A percentile compares a stretch with the other conserved stretches of the same genome.
These are phyloP conservation scores for Aquilaria agallochum DNA, from an alignment of 441 rosid genomes.

Conservation along the genomic window DNA sequence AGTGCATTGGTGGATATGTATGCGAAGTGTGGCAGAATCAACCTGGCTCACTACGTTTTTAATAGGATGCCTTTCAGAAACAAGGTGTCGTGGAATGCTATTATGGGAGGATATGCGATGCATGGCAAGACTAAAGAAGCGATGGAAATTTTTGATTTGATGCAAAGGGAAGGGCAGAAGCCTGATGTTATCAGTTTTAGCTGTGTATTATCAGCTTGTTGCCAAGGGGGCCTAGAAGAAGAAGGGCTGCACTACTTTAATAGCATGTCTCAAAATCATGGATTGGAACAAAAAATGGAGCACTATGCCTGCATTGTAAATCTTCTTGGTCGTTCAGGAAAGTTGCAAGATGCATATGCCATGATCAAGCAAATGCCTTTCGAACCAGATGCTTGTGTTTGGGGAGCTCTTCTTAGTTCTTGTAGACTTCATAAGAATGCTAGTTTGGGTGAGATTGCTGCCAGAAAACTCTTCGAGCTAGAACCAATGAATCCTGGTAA, in stretches of 20 bases:
- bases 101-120: conserved; percentile 58
- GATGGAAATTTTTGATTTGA: conserved; percentile 37
- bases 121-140: conserved; percentile 55
- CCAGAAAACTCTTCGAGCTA: conserved; percentile 37
- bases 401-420: conserved; percentile 68
- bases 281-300: conserved; percentile 50
- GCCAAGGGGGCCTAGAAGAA: conserved; percentile 47
- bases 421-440: conserved; percentile 50
- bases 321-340: conserved; percentile 54
- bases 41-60: conserved; percentile 39
- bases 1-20: conserved; percentile 68
- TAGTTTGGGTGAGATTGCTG: conserved; percentile 45
- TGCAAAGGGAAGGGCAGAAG: conserved; percentile 34
- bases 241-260: conserved; percentile 44
- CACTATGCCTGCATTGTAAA: conserved; percentile 66
- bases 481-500: conserved; percentile 53
- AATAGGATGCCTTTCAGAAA: conserved; percentile 45
- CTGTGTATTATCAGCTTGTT: conserved; percentile 52
- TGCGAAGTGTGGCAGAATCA: conserved; percentile 63
- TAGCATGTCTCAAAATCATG: conserved; percentile 40
- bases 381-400: conserved; percentile 51
- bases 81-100: conserved; percentile 60
- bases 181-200: conserved; percentile 57
- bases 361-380: conserved; percentile 49
- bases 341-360: conserved; percentile 46